phyloP scores from a whole-genome alignment of 2,329 filamentous ascomycete species.

The Didymella lethalis region DNA sequence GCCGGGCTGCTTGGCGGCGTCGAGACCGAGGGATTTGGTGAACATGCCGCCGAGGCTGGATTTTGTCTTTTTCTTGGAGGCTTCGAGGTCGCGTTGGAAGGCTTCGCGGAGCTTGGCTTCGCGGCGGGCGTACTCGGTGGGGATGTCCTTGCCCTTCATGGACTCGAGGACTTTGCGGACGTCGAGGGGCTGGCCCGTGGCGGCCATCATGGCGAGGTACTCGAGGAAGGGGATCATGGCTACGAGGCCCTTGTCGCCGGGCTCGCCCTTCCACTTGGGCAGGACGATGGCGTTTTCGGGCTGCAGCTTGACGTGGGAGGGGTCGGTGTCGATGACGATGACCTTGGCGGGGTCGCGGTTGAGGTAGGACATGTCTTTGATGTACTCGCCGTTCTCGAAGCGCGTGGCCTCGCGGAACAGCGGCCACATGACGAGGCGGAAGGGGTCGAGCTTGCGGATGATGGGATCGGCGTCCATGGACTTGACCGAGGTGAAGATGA shows the following conservation, averaged over 20 bases:
- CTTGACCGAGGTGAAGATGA: constrained; percentile 91
- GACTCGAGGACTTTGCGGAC: constrained; percentile 86
- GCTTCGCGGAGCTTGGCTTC: constrained; percentile 86
- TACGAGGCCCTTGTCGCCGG: constrained; percentile 85
- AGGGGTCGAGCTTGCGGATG: constrained; percentile 92
- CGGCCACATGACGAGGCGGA: constrained; percentile 93
- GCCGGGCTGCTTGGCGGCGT: constrained; percentile 63
- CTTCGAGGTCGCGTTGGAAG: constrained; percentile 79
- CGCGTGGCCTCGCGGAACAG: constrained; percentile 96
- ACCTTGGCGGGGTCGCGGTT: constrained; percentile 96
- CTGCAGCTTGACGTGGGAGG: constrained; percentile 82
- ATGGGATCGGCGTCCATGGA: constrained; percentile 85
- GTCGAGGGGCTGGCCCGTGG: constrained; percentile 72
- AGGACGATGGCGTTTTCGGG: constrained; percentile 97
- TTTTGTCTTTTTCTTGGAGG: constrained; percentile 69
- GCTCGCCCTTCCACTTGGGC: constrained; percentile 86
- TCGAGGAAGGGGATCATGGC: constrained; percentile 94
- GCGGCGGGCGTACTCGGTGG: constrained; percentile 85
- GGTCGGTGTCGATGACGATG: constrained; percentile 89
- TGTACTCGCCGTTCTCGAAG: constrained; percentile 93
- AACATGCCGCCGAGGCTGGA: constrained; percentile 72
- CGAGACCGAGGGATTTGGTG: constrained; percentile 78
- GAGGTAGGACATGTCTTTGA: constrained; percentile 98
- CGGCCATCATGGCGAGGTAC: constrained; percentile 86
- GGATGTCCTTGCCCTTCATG: constrained; percentile 88